Conservation (phyloP, 352 stramenopile genomes). For the Blastocystis hominis region DNA sequence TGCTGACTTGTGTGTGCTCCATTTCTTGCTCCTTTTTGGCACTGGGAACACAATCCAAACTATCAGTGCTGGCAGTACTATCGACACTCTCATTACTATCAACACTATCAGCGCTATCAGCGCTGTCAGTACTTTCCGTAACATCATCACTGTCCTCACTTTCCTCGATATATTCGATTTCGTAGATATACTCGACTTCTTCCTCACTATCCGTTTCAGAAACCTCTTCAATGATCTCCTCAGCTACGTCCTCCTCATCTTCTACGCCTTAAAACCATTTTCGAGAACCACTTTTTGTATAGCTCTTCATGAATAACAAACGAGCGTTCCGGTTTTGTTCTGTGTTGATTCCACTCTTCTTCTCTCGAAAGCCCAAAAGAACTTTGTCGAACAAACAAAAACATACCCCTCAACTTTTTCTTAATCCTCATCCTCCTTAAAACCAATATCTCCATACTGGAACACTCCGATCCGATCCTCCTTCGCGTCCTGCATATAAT, state of each 20-base stretch:
- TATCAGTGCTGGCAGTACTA: too few species aligned
- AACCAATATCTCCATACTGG: slow-evolving; percentile 89
- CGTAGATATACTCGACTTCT: slow-evolving; percentile 44
- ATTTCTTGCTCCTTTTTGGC: not conserved
- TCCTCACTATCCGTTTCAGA: slow-evolving; percentile 9
- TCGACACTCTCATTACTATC: too few species aligned
- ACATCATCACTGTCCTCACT: not conserved
- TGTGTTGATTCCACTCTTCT: not conserved
- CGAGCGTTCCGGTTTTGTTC: not conserved
- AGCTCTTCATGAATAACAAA: not conserved
- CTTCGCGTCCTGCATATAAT: slow-evolving; percentile 80
- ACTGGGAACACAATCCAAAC: too few species aligned
- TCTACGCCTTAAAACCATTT: not conserved
- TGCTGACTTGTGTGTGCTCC: not conserved
- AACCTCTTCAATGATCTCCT: not conserved
- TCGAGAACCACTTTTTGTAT: not conserved
- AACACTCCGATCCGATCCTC: slow-evolving; percentile 82
- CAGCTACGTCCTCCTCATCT: not conserved
- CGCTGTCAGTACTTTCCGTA: not conserved
- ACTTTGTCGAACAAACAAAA: not conserved
- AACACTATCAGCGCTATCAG: too few species aligned
- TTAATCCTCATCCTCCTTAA: slow-evolving; percentile 75
- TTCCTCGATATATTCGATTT: slow-evolving; percentile 30
- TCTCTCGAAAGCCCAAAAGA: not conserved
- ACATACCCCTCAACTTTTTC: not conserved